Conservation (phyloP, 2,329 filamentous ascomycete species). For the Fonsecaea erecta region DNA sequence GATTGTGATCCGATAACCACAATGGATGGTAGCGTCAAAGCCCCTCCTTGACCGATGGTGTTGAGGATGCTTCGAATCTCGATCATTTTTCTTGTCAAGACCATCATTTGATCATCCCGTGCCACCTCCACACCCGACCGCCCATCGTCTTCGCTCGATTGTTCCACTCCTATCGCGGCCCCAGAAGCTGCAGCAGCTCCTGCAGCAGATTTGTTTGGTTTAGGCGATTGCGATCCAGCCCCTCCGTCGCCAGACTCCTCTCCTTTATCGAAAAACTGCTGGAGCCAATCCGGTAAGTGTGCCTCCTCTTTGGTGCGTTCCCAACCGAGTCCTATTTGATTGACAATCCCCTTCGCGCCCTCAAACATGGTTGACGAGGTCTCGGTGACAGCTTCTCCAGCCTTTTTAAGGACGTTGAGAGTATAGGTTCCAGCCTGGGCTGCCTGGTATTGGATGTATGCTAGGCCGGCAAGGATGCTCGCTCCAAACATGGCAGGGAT, state of each 20-base stretch:
- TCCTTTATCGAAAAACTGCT: slow-evolving; percentile 68
- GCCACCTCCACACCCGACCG: slow-evolving; percentile 68
- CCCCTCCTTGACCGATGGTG: slow-evolving; percentile 87
- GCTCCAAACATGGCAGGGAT: slow-evolving; percentile 92
- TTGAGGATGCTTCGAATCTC: slow-evolving; percentile 93
- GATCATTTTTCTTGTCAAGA: slow-evolving; percentile 99
- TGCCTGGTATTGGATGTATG: slow-evolving; percentile 96
- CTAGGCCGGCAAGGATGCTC: slow-evolving; percentile 80
- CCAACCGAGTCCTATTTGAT: slow-evolving; percentile 81
- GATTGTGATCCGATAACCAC: slow-evolving; percentile 99
- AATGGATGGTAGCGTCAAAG: slow-evolving; percentile 88
- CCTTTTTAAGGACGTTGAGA: slow-evolving; percentile 73
- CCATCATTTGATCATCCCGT: slow-evolving; percentile 98
- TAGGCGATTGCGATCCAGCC: slow-evolving; percentile 43
- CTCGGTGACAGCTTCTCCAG: slow-evolving; percentile 70
- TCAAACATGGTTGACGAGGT: slow-evolving; percentile 62
- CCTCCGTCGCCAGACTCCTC: slow-evolving; percentile 52
- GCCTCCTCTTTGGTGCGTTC: slow-evolving; percentile 79
- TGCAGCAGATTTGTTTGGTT: slow-evolving; percentile 55
- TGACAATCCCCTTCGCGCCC: slow-evolving; percentile 73
- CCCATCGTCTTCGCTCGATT: slow-evolving; percentile 66
- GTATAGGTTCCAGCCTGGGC: slow-evolving; percentile 79
- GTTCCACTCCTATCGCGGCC: slow-evolving; percentile 77
- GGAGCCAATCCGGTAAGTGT: slow-evolving; percentile 77
- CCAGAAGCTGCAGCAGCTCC: slow-evolving; percentile 73